Conservation (phyloP, 164 flowering plant species). For the Liriodendron chinense region DNA sequence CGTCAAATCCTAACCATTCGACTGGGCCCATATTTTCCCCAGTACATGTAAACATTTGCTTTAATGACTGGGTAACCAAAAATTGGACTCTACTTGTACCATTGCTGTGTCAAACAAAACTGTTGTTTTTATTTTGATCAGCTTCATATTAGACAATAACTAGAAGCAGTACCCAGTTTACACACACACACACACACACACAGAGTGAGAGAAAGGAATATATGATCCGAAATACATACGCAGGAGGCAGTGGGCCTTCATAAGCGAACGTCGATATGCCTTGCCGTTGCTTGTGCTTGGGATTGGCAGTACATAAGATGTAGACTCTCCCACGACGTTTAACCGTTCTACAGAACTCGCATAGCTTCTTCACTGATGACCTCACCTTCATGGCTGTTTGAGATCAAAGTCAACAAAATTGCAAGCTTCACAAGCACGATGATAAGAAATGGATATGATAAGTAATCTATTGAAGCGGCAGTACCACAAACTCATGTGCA, state of each 20-base stretch:
- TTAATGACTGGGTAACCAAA: too few species aligned
- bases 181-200: too few species aligned
- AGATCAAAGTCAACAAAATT: constrained; percentile 3
- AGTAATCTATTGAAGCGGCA: background rate
- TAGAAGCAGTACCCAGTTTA: too few species aligned
- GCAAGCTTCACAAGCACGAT: background rate
- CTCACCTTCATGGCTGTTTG: constrained; percentile 79
- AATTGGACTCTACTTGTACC: too few species aligned
- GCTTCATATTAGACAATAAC: too few species aligned
- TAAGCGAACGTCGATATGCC: constrained; percentile 69
- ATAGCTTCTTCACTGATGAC: constrained; percentile 91
- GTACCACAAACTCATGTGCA: background rate
- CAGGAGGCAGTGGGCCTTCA: constrained; percentile 44
- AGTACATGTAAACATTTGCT: too few species aligned
- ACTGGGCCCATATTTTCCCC: too few species aligned
- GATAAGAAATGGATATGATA: too few species aligned
- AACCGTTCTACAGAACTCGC: constrained; percentile 82
- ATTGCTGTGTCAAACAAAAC: too few species aligned
- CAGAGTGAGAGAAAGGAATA: too few species aligned
- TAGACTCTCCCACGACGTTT: constrained; percentile 83
- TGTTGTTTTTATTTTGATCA: too few species aligned
- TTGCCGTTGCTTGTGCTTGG: constrained; percentile 92
- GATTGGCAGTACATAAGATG: constrained; percentile 72
- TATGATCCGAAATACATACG: constrained; percentile 29
- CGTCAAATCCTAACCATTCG: too few species aligned